phyloP scores from a whole-genome alignment of 1,139 yeast species.

The Blastobotrys apis region DNA sequence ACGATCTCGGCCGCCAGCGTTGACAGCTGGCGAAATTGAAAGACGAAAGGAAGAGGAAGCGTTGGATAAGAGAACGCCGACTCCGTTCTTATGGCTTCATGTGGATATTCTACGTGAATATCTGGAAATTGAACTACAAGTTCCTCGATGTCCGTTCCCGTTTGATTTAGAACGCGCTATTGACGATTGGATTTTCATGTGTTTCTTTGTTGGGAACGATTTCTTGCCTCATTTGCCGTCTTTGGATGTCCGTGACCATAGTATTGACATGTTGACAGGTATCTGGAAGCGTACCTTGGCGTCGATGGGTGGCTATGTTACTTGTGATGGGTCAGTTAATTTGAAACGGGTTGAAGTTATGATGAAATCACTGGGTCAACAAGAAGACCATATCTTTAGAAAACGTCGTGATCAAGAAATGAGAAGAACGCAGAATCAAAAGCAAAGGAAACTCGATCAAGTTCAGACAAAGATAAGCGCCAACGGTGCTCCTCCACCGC shows the following conservation, averaged over 20 bases:
- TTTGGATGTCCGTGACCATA: slow-evolving; percentile 89
- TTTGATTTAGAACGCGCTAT: slow-evolving; percentile 92
- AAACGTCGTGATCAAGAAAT: slow-evolving; percentile 63
- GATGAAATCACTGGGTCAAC: slow-evolving; percentile 58
- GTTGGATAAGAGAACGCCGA: slow-evolving; percentile 56
- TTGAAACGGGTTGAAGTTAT: slow-evolving; percentile 71
- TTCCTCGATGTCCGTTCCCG: slow-evolving; percentile 64
- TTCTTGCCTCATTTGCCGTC: slow-evolving; percentile 96
- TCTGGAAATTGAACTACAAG: slow-evolving; percentile 68
- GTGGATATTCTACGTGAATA: slow-evolving; percentile 85
- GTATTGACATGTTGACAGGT: slow-evolving; percentile 73
- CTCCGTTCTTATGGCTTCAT: slow-evolving; percentile 94
- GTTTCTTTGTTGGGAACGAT: slow-evolving; percentile 98
- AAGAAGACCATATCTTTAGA: slow-evolving; percentile 78
- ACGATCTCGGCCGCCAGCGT: slow-evolving; percentile 30
- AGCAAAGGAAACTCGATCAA: slow-evolving; percentile 50
- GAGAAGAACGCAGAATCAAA: slow-evolving; percentile 58
- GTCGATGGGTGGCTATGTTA: slow-evolving; percentile 65
- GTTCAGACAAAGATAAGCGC: slow-evolving; percentile 20
- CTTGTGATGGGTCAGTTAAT: slow-evolving; percentile 83
- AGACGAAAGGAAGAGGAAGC: slow-evolving; percentile 51
- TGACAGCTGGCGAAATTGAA: slow-evolving; percentile 32
- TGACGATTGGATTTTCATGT: slow-evolving; percentile 98
- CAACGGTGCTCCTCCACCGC: slow-evolving; percentile 18
- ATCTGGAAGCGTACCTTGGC: slow-evolving; percentile 81